Percentiles rank a stretch among this genome's conserved stretches.
Conservation (phyloP, 2,329 filamentous ascomycete genomes). For the Knufia petricola region DNA sequence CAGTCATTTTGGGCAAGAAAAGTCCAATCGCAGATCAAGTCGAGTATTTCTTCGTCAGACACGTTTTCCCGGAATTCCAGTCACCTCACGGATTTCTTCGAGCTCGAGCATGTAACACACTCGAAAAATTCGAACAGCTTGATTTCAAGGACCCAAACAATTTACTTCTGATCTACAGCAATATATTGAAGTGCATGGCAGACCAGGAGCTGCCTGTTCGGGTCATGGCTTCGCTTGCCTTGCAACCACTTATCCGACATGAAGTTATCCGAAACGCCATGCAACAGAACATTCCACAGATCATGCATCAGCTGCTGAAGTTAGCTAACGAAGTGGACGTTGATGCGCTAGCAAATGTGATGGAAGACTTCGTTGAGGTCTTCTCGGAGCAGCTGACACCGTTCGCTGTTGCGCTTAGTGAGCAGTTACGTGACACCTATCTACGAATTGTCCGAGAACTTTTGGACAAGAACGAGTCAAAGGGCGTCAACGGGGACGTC, state of each 20-base stretch:
- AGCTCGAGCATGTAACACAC: slow-evolving; percentile 87
- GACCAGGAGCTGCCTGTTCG: slow-evolving; percentile 87
- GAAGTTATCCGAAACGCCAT: slow-evolving; percentile 89
- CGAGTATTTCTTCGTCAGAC: slow-evolving; percentile 95
- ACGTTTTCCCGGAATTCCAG: slow-evolving; percentile 96
- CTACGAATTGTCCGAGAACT: slow-evolving; percentile 86
- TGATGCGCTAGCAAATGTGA: slow-evolving; percentile 92
- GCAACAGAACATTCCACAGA: slow-evolving; percentile 96
- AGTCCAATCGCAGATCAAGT: slow-evolving; percentile 95
- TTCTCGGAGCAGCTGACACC: slow-evolving; percentile 95
- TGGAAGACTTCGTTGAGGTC: slow-evolving; percentile 99
- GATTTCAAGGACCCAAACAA: slow-evolving; percentile 97
- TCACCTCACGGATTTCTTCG: slow-evolving; percentile 86
- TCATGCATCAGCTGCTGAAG: slow-evolving; percentile 98
- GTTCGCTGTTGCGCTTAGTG: slow-evolving; percentile 89
- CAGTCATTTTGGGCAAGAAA: slow-evolving; percentile 94
- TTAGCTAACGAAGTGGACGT: slow-evolving; percentile 97
- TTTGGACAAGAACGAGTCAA: slow-evolving; percentile 70
- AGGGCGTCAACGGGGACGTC: slow-evolving; percentile 52
- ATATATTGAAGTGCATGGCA: slow-evolving; percentile 94
- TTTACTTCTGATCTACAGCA: slow-evolving; percentile 88
- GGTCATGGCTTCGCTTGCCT: slow-evolving; percentile 83
- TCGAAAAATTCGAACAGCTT: slow-evolving; percentile 95
- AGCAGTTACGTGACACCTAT: slow-evolving; percentile 93
- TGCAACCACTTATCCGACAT: slow-evolving; percentile 92